Percentiles rank a stretch among this genome's conserved stretches.
These are phyloP conservation scores for Lophiostoma macrostomum DNA, from an alignment of 495 filamentous ascomycete species.

Conservation along the genomic window DNA sequence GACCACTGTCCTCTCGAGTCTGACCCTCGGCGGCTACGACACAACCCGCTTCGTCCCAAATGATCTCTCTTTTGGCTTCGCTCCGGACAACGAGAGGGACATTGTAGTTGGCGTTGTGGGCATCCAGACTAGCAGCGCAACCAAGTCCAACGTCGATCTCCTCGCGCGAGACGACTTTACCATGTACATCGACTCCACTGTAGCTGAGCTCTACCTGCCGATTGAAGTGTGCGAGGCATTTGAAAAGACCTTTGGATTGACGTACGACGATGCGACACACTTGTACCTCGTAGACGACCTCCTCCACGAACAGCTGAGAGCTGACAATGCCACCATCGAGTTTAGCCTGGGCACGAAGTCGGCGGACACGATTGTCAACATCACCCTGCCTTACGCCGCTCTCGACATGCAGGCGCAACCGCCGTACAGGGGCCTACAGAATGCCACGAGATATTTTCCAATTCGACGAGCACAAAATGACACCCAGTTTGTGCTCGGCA, in stretches of 20 bases:
- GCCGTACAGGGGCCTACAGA: conserved; percentile 35
- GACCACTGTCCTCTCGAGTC: conserved; percentile 50
- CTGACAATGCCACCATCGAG: conserved; percentile 50
- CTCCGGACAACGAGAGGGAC: conserved; percentile 48
- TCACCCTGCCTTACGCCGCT: conserved; percentile 52
- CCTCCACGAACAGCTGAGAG: conserved; percentile 44
- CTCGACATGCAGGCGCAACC: conserved; percentile 49
- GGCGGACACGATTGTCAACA: conserved; percentile 44
- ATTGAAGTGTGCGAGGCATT: conserved; percentile 52
- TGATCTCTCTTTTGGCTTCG: conserved; percentile 49
- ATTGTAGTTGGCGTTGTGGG: conserved; percentile 50
- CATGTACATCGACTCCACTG: conserved; percentile 52
- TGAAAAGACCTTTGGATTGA: conserved; percentile 52
- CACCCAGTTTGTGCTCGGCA: conserved; percentile 54
- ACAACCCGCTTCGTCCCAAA: conserved; percentile 50
- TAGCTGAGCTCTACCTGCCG: conserved; percentile 57
- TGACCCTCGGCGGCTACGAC: conserved; percentile 60
- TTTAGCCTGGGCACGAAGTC: conserved; percentile 48
- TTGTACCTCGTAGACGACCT: conserved; percentile 52
- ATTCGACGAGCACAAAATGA: conserved; percentile 49
- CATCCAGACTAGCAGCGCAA: conserved; percentile 38
- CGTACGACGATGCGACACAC: conserved; percentile 43
- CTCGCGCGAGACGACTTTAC: conserved; percentile 22
- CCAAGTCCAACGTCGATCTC: conserved; percentile 26
- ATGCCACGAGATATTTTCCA: conserved; percentile 51